Conservation (phyloP, 2,329 filamentous ascomycete species). For the Phoma herbarum region DNA sequence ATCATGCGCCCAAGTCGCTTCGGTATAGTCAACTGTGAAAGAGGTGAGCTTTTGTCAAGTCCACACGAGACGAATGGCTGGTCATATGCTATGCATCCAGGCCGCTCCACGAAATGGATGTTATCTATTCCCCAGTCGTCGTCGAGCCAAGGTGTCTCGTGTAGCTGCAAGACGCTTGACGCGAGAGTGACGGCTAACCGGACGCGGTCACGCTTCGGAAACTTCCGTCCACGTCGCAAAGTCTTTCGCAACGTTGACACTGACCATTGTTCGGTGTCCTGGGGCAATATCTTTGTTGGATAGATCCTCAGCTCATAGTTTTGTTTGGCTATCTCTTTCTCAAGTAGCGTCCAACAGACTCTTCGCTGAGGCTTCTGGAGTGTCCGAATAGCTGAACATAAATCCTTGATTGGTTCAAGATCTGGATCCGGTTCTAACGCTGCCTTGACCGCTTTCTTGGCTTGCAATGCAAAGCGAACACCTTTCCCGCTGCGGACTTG, state of each 20-base stretch:
- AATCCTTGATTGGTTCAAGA: constrained; percentile 8
- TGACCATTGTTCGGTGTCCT: constrained; percentile 6
- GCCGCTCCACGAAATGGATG: constrained; percentile 34
- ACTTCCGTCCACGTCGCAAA: background rate
- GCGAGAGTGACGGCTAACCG: constrained; percentile 32
- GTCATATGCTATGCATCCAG: constrained; percentile 23
- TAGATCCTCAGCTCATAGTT: constrained; percentile 2
- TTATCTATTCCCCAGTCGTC: constrained; percentile 35
- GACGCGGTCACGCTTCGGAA: constrained; percentile 25
- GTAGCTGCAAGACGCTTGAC: constrained; percentile 33
- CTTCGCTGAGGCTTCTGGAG: constrained; percentile 1
- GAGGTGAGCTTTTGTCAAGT: background rate
- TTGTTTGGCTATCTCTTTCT: constrained; percentile 5
- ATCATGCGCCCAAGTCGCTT: constrained; percentile 36
- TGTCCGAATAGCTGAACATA: constrained; percentile 3
- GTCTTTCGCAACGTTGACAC: background rate
- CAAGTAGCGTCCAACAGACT: constrained; percentile 1
- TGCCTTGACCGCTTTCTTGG: constrained; percentile 1
- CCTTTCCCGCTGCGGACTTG: background rate
- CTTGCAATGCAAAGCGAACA: background rate
- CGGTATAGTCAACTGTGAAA: background rate
- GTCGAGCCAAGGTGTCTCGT: constrained; percentile 37
- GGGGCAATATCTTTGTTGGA: background rate
- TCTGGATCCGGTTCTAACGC: background rate
- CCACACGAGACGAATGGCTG: constrained; percentile 2